A percentile compares a stretch with the other conserved stretches of the same genome.
Conservation (phyloP, 78 protist genomes). For the Neovahlkampfia damariscottae region DNA sequence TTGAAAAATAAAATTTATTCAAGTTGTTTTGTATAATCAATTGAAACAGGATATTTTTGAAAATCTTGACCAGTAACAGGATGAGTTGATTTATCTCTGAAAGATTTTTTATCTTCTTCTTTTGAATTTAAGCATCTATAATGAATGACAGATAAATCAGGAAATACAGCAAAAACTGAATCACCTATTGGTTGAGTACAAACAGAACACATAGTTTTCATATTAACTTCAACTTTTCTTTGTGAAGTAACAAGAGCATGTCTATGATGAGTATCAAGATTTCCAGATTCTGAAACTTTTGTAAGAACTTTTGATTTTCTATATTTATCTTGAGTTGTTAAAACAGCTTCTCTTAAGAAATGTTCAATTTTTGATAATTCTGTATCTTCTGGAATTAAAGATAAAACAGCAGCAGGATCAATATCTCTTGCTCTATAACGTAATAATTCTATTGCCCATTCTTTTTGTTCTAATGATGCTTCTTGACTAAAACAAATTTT, state of each 20-base stretch:
- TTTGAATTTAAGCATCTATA: background rate
- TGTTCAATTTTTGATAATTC: background rate
- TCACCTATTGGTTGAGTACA: background rate
- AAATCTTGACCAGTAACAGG: background rate
- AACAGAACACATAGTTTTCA: background rate
- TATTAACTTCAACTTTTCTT: background rate
- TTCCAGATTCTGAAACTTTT: background rate
- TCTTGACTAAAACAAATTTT: too few species aligned
- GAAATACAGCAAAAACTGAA: background rate
- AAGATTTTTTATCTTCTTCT: background rate
- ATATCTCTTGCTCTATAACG: background rate
- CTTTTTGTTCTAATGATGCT: too few species aligned
- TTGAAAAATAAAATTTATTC: too few species aligned
- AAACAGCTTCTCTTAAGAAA: background rate
- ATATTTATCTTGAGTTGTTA: background rate
- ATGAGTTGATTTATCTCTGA: background rate
- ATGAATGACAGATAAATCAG: background rate
- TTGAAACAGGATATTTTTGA: background rate
- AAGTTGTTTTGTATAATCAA: too few species aligned
- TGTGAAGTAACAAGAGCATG: background rate
- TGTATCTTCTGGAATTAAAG: background rate
- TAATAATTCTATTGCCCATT: too few species aligned
- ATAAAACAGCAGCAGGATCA: background rate
- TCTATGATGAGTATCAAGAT: background rate
- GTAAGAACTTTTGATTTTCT: background rate